Conservation (phyloP, 1,284 basidiomycete species). For the Vanrija sp. region DNA sequence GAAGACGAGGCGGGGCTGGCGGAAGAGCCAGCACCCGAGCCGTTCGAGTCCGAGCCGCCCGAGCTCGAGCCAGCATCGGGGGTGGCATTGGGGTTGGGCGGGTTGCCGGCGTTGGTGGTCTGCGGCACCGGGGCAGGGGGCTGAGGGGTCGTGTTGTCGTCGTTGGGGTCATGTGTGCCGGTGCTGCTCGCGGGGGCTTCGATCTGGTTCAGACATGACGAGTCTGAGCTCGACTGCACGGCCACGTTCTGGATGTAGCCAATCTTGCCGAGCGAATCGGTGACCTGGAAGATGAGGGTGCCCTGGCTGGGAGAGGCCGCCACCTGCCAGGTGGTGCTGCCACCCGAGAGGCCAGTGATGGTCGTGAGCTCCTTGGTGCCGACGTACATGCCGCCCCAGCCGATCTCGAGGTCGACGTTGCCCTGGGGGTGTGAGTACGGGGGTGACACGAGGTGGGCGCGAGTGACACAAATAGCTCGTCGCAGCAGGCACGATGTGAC, state of each 20-base stretch:
- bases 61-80: neutral
- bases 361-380: conserved; percentile 23
- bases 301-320: conserved; percentile 25
- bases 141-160: neutral
- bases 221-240: conserved; percentile 25
- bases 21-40: neutral
- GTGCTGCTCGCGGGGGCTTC: neutral
- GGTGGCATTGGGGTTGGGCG: neutral
- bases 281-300: conserved; percentile 41
- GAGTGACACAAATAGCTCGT: neutral
- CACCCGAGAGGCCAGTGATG: conserved; percentile 13
- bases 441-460: neutral
- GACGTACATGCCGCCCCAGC: conserved; percentile 41
- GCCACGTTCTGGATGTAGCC: conserved; percentile 45
- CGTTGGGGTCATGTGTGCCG: neutral
- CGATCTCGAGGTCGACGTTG: conserved; percentile 35
- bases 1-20: too few species aligned
- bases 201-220: conserved; percentile 22
- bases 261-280: conserved; percentile 30
- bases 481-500: neutral
- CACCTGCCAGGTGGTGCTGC: conserved; percentile 33
- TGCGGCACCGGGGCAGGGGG: neutral
- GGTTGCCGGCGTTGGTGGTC: neutral
- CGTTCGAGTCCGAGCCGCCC: neutral
- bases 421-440: conserved; percentile 20